Percentiles rank a stretch among this genome's conserved stretches.
Conservation (phyloP, 768 basidiomycete species). For the Suillus hirtellus region DNA sequence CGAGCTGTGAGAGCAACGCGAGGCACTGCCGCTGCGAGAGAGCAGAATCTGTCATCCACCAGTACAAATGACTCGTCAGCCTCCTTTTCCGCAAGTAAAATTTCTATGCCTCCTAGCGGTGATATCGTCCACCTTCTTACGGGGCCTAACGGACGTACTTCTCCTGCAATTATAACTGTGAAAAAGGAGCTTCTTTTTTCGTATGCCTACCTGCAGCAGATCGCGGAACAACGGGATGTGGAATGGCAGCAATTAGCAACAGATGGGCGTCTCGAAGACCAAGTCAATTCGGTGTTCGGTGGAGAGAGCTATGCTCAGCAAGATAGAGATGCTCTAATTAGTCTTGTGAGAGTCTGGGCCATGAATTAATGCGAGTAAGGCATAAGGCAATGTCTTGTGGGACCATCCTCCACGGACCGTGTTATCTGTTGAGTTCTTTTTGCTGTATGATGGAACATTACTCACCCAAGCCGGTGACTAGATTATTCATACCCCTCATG, state of each 20-base stretch:
- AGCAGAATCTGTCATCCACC: neutral
- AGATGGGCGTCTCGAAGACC: conserved; percentile 25
- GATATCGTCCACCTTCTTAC: conserved; percentile 30
- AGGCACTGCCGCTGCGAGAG: neutral
- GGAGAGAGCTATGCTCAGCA: conserved; percentile 9
- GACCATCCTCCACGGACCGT: neutral
- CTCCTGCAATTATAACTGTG: conserved; percentile 22
- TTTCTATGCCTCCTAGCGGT: conserved; percentile 16
- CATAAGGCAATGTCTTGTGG: neutral
- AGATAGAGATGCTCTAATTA: conserved; percentile 3
- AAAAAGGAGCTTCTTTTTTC: conserved; percentile 43
- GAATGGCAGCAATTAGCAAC: conserved; percentile 35
- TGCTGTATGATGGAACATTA: neutral
- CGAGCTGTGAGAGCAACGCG: conserved; percentile 24
- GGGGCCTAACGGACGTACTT: conserved; percentile 21
- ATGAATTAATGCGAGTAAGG: conserved; percentile 12
- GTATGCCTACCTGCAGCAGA: conserved; percentile 37
- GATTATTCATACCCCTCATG: neutral
- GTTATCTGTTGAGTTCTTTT: neutral
- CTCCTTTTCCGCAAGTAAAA: conserved; percentile 29
- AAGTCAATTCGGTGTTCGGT: conserved; percentile 31
- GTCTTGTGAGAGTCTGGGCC: conserved; percentile 6
- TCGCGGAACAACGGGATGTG: conserved; percentile 29
- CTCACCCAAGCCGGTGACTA: neutral
- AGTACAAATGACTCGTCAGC: conserved; percentile 11